phyloP scores from a whole-genome alignment of 148 eudicot species.

The Fagopyrum homotropicum region DNA sequence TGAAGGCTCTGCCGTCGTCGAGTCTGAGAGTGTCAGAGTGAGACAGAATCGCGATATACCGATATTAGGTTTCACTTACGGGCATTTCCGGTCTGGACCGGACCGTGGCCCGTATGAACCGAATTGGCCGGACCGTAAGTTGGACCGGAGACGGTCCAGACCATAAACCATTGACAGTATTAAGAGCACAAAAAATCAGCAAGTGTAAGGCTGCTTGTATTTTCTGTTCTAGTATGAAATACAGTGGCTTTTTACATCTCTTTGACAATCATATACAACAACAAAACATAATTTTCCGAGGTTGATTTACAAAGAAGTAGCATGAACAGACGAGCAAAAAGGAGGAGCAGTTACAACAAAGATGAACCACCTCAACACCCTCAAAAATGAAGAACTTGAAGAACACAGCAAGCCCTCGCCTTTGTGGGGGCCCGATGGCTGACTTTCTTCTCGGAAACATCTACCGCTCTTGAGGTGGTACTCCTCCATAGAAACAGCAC shows the following conservation, averaged over 20 bases:
- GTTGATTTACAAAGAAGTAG: neutral
- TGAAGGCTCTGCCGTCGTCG: no score
- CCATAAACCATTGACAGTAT: neutral
- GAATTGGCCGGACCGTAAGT: no score
- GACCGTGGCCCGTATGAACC: no score
- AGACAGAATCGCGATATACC: no score
- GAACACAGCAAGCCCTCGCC: neutral
- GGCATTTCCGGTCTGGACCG: no score
- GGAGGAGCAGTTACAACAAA: no score
- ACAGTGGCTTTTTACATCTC: neutral
- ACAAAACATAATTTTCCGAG: neutral
- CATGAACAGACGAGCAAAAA: no score
- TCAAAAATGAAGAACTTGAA: neutral
- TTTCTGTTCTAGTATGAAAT: neutral
- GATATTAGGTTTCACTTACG: no score
- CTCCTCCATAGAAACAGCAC: constrained; percentile 41
- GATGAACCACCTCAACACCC: no score
- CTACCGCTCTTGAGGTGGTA: neutral
- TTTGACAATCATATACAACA: neutral
- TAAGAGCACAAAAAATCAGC: neutral
- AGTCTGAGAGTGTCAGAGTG: no score
- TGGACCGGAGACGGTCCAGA: no score
- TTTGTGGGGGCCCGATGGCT: neutral
- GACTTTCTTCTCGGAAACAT: neutral
- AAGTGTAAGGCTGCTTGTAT: neutral